Evolutionary conservation across 768 basidiomycete genomes (phyloP).

Genomic region (Leccinum longicurvipes): DNA sequence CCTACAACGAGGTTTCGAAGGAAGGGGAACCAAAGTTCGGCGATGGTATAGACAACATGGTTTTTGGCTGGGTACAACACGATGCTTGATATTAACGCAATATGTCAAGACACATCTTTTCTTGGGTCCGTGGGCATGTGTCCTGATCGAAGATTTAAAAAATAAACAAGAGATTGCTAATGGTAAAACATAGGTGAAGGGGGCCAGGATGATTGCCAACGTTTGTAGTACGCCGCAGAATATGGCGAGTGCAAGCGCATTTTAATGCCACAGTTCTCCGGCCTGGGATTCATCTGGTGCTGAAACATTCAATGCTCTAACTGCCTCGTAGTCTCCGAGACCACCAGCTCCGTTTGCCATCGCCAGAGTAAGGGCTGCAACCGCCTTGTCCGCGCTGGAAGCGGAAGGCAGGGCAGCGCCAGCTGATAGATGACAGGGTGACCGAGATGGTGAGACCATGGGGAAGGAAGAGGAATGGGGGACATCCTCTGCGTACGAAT

Average conservation of each 20-base stretch:
- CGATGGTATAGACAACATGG: conserved; percentile 25
- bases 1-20: conserved; percentile 2
- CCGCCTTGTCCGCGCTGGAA: conserved; percentile 54
- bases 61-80: conserved; percentile 22
- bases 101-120: conserved; percentile 14
- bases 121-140: conserved; percentile 18
- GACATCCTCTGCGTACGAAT: conserved; percentile 2
- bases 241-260: background rate
- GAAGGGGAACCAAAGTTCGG: conserved; percentile 5
- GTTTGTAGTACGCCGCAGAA: background rate
- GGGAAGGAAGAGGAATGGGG: conserved; percentile 7
- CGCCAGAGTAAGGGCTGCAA: conserved; percentile 56
- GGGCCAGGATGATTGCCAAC: background rate
- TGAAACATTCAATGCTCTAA: conserved; percentile 37
- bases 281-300: conserved; percentile 42
- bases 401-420: conserved; percentile 24
- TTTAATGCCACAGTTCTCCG: conserved; percentile 60
- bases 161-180: conserved; percentile 28
- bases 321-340: conserved; percentile 52
- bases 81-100: conserved; percentile 27
- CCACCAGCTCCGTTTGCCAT: conserved; percentile 65
- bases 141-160: conserved; percentile 14
- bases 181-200: conserved; percentile 1
- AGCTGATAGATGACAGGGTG: conserved; percentile 8
- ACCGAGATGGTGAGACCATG: conserved; percentile 12